A percentile compares a stretch with the other conserved stretches of the same genome.
Evolutionary conservation across 306 rosid species (phyloP).

Genomic region (Cicer arietinum): DNA sequence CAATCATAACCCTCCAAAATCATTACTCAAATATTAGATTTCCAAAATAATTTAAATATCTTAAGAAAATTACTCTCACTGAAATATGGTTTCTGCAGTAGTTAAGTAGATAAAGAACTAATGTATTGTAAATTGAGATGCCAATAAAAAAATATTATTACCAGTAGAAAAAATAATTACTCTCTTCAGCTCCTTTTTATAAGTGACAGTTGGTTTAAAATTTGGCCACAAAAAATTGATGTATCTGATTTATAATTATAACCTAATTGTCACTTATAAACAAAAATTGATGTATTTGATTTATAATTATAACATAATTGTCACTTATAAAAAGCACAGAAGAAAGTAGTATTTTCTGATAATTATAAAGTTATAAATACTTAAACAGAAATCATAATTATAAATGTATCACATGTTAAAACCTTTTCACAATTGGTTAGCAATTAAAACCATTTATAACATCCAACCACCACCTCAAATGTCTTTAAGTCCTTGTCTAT

Average conservation of each 20-base stretch:
- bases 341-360: neutral
- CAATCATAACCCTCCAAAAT: slow-evolving; percentile 28
- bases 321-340: too few relatives aligned
- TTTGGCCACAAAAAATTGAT: too few relatives aligned
- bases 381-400: neutral
- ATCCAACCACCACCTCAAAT: slow-evolving; percentile 17
- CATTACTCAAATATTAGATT: neutral
- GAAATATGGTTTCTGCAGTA: neutral
- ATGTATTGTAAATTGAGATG: too few relatives aligned
- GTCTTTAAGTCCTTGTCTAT: slow-evolving; percentile 10
- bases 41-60: neutral
- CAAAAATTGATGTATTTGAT: too few relatives aligned
- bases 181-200: too few relatives aligned
- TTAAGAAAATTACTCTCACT: neutral
- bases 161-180: too few relatives aligned
- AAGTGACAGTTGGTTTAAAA: too few relatives aligned
- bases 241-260: too few relatives aligned
- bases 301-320: too few relatives aligned
- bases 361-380: neutral
- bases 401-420: neutral
- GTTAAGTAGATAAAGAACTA: too few relatives aligned
- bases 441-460: slow-evolving; percentile 15
- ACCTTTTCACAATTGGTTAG: neutral
- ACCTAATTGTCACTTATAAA: too few relatives aligned
- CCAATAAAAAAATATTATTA: too few relatives aligned